Conservation (phyloP, 2,329 filamentous ascomycete species). For the Onygenales sp. region DNA sequence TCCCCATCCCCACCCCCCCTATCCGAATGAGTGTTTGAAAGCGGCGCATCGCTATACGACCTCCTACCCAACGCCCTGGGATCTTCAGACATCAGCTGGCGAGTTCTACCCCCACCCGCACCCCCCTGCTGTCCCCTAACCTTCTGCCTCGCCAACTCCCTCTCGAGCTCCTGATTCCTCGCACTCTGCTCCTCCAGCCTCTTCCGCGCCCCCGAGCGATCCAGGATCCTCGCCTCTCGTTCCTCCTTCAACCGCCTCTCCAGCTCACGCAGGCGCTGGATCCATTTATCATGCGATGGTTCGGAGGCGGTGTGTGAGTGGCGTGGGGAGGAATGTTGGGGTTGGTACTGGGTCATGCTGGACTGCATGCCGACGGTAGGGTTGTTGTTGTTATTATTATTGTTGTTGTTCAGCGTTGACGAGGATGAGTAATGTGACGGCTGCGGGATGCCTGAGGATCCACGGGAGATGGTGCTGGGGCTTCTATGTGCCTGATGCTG, state of each 20-base stretch:
- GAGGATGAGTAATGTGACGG: slow-evolving; percentile 23
- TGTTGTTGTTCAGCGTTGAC: slow-evolving; percentile 20
- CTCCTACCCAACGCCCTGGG: too few relatives aligned
- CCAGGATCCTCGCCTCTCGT: slow-evolving; percentile 72
- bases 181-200: slow-evolving; percentile 65
- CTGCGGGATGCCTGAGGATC: slow-evolving; percentile 25
- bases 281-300: slow-evolving; percentile 64
- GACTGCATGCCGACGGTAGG: not conserved
- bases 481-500: slow-evolving; percentile 16
- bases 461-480: slow-evolving; percentile 16
- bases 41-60: too few relatives aligned
- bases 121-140: not conserved
- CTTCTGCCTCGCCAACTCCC: slow-evolving; percentile 44
- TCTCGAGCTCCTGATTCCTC: slow-evolving; percentile 62
- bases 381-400: not conserved
- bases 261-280: slow-evolving; percentile 74
- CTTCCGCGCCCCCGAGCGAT: slow-evolving; percentile 73
- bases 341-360: not conserved
- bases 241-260: slow-evolving; percentile 85
- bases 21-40: too few relatives aligned
- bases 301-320: slow-evolving; percentile 15
- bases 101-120: not conserved
- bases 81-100: too few relatives aligned
- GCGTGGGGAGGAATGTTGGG: not conserved
- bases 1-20: too few relatives aligned